Base-by-base conservation (phyloP, 2,329 filamentous ascomycete species). In the Penicillium sp. region DNA sequence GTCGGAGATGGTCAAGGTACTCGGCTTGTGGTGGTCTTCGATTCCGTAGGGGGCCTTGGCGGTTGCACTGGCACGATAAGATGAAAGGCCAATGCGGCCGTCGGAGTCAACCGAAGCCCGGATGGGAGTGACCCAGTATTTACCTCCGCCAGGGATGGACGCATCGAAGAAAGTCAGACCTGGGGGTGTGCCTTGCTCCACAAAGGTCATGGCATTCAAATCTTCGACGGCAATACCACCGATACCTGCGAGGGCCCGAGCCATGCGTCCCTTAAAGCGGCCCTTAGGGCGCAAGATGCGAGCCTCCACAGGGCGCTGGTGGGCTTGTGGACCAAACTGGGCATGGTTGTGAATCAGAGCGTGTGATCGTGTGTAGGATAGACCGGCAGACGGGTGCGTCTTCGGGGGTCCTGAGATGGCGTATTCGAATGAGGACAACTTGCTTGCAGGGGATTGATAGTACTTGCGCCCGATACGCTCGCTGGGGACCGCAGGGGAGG, bases 341-440 rank as follows among this genome's bases (percentile, higher is more conserved):
- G 85, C 82, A 66, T 87, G 84, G 65, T 87, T 88, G 62, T 79
- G 74, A 43, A 84, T 72, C 64, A 81, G 75, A 22, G 81, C 75
- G 53, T 79, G 76, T 13, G 81, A 82, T 47, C 83, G 80, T 3
- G 82, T 73, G 67, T 89, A 88, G 14, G 82, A 81, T 5, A 89
- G 75, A 60, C 86, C 86, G 5, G 83, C 85, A 4, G 83, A 85
- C 3, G 86, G 85, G 70, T 89, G 86, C 8, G 86, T 88, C 56
- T 80, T 81, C 1, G 84, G 82, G 20, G 82, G 82, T 3, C 81
- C 81, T 29, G 69, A 69, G 32, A 70, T 65, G 34, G 73, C 74
- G 63, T 81, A 82, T 55, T 76, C 74, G 10, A 72, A 57, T 8
- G 78, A 71, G 26, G 68, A 70, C 45, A 73, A 59, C 45, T 71